Evolutionary conservation across 1,284 basidiomycete species (phyloP).

Genomic region (Trichosporon coremiiforme): DNA sequence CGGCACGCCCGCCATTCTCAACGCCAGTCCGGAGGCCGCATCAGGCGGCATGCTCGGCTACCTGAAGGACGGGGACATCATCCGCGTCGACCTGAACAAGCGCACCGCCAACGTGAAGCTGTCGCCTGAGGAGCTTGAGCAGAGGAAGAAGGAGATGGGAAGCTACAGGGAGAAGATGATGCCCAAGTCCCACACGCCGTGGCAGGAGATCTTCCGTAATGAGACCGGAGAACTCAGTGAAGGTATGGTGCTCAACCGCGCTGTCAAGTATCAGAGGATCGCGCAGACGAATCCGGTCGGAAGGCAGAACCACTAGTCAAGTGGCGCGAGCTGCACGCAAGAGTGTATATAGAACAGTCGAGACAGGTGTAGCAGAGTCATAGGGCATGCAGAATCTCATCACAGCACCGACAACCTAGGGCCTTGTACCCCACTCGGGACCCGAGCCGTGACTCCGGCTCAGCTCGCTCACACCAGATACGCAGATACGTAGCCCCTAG

Average conservation of each 20-base stretch:
- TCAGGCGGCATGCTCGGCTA: slow-evolving; percentile 53
- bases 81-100: slow-evolving; percentile 52
- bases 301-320: slow-evolving; percentile 50
- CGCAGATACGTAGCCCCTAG: too few species aligned
- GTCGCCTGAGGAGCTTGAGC: slow-evolving; percentile 42
- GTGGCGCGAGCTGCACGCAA: too few species aligned
- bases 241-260: slow-evolving; percentile 54
- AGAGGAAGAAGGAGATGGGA: slow-evolving; percentile 46
- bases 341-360: too few species aligned
- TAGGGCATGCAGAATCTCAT: too few species aligned
- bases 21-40: slow-evolving; percentile 54
- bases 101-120: slow-evolving; percentile 49
- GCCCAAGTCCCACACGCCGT: slow-evolving; percentile 53
- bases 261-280: slow-evolving; percentile 53
- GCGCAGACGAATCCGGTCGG: slow-evolving; percentile 50
- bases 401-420: too few species aligned
- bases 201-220: slow-evolving; percentile 55
- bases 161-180: slow-evolving; percentile 34
- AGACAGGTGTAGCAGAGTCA: too few species aligned
- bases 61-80: slow-evolving; percentile 53
- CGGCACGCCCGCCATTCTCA: slow-evolving; percentile 55
- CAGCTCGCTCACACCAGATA: too few species aligned
- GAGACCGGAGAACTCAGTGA: slow-evolving; percentile 50
- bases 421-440: too few species aligned
- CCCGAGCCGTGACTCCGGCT: too few species aligned